These are phyloP conservation scores for Phytophthora colocasiae DNA, from an alignment of 352 stramenopile species.

Conservation along the genomic window DNA sequence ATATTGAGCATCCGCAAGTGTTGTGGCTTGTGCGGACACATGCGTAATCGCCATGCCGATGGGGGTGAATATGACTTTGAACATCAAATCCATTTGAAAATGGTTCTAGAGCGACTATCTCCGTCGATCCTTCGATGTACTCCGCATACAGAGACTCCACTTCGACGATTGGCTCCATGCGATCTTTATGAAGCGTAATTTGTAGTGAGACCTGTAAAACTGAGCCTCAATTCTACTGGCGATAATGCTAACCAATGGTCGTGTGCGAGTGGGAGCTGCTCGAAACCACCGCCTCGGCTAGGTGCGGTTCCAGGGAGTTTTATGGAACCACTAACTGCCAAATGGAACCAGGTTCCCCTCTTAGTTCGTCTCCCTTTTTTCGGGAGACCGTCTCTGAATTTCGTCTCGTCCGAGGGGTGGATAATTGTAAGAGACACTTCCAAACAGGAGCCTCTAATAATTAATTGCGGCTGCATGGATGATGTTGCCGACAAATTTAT, in stretches of 20 bases:
- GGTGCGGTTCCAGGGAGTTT: too few relatives aligned
- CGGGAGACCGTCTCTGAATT: not conserved
- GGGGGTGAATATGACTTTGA: not conserved
- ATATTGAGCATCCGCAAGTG: not conserved
- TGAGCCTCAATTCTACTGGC: not conserved
- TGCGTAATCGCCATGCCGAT: not conserved
- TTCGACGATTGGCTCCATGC: not conserved
- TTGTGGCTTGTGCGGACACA: not conserved
- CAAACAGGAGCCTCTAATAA: too few relatives aligned
- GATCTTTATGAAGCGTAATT: not conserved
- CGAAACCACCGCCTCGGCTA: too few relatives aligned
- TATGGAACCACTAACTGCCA: too few relatives aligned
- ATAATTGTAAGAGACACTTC: too few relatives aligned
- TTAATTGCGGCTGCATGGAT: too few relatives aligned
- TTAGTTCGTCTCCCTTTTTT: not conserved
- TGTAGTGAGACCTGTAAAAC: not conserved
- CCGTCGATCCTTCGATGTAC: not conserved
- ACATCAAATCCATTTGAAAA: not conserved
- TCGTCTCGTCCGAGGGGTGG: not conserved
- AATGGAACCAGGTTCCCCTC: not conserved
- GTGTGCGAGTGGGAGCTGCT: too few relatives aligned
- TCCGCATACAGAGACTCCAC: not conserved
- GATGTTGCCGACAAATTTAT: too few relatives aligned
- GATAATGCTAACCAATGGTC: too few relatives aligned
- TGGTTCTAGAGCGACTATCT: not conserved